Evolutionary conservation across 805 yeast genomes (phyloP).

Genomic region (Candida chauliodis): DNA sequence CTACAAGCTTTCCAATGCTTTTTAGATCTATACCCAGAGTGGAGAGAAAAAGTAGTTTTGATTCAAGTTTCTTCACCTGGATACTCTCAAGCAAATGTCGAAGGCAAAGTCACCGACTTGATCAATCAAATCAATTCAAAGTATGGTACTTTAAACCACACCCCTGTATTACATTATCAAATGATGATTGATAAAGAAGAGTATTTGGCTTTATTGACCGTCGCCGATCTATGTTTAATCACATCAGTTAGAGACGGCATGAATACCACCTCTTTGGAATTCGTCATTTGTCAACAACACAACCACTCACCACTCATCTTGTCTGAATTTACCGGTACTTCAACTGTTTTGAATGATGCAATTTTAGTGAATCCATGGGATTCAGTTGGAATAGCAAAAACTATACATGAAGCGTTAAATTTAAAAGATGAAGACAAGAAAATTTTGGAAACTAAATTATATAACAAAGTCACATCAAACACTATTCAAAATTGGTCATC

Average conservation of each 20-base stretch:
- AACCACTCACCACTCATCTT: slow-evolving; percentile 74
- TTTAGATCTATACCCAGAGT: slow-evolving; percentile 86
- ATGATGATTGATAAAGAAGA: slow-evolving; percentile 85
- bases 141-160: slow-evolving; percentile 75
- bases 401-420: slow-evolving; percentile 65
- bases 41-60: slow-evolving; percentile 81
- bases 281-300: slow-evolving; percentile 78
- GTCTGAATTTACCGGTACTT: slow-evolving; percentile 92
- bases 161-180: slow-evolving; percentile 92
- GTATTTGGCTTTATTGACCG: slow-evolving; percentile 81
- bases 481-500: slow-evolving; percentile 82
- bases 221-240: slow-evolving; percentile 85
- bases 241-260: slow-evolving; percentile 94
- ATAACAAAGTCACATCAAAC: slow-evolving; percentile 59
- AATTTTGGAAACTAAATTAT: slow-evolving; percentile 50
- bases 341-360: slow-evolving; percentile 67
- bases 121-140: slow-evolving; percentile 79
- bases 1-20: slow-evolving; percentile 87
- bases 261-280: slow-evolving; percentile 93
- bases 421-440: slow-evolving; percentile 48
- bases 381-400: slow-evolving; percentile 84
- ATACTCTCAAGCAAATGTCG: slow-evolving; percentile 58
- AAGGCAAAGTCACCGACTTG: slow-evolving; percentile 78
- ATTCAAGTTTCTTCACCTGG: slow-evolving; percentile 91
- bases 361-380: slow-evolving; percentile 96